Evolutionary conservation across 2,329 filamentous ascomycete genomes (phyloP).

Genomic region (Epichloe coenophiala): DNA sequence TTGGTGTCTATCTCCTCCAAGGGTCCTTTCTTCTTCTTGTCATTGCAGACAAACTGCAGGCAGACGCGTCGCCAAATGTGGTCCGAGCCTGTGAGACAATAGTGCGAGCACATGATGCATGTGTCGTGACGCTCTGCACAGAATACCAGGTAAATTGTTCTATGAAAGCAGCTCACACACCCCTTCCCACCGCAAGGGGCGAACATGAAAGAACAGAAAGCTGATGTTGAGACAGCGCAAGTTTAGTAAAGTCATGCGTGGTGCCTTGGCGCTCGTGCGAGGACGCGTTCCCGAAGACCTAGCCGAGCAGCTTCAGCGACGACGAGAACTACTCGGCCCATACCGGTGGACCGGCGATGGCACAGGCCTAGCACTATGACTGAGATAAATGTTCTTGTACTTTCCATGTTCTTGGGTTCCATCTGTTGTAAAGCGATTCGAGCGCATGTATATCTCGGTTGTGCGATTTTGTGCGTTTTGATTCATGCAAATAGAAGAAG

Average conservation of each 20-base stretch:
- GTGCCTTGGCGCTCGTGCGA: constrained; percentile 76
- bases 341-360: constrained; percentile 91
- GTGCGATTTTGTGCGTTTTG: no score
- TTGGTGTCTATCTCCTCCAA: constrained; percentile 83
- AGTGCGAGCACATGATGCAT: constrained; percentile 82
- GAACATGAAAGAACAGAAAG: neutral
- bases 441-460: neutral
- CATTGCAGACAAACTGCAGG: constrained; percentile 80
- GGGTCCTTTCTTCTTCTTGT: constrained; percentile 78
- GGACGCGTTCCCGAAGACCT: constrained; percentile 74
- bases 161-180: neutral
- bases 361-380: constrained; percentile 67
- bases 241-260: constrained; percentile 92
- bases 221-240: constrained; percentile 48
- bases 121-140: constrained; percentile 84
- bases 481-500: neutral
- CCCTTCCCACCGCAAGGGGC: neutral
- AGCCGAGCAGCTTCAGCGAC: constrained; percentile 70
- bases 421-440: neutral
- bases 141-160: constrained; percentile 66
- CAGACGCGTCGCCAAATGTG: constrained; percentile 70
- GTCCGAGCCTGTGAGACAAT: constrained; percentile 87
- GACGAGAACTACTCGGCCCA: constrained; percentile 69
- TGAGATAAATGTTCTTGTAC: no score
- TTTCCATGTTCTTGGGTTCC: neutral